phyloP scores from a whole-genome alignment of 169 alveolate genomes.

The Cryptosporidium parvum region DNA sequence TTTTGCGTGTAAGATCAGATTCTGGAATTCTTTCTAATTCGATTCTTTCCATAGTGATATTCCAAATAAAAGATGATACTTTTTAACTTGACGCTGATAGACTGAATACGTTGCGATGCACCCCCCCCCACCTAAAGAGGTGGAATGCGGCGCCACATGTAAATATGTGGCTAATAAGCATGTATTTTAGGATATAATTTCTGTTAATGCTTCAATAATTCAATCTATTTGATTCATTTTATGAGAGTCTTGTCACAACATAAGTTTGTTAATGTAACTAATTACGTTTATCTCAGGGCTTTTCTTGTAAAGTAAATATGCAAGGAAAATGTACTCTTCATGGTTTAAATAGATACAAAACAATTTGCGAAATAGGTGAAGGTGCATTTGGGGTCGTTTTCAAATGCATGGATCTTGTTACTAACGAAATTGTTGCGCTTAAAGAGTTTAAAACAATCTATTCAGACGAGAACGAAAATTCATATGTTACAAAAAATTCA shows the following conservation, averaged over 20 bases:
- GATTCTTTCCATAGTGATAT: constrained; percentile 22
- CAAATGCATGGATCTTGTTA: constrained; percentile 89
- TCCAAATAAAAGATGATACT: constrained; percentile 15
- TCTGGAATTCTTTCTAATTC: constrained; percentile 45
- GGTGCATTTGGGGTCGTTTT: constrained; percentile 97
- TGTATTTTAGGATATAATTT: constrained; percentile 41
- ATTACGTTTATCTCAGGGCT: not conserved
- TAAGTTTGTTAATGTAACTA: constrained; percentile 4
- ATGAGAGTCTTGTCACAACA: not conserved
- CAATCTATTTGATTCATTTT: constrained; percentile 10
- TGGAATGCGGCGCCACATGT: constrained; percentile 78
- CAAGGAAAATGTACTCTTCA: constrained; percentile 52
- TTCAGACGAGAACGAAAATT: constrained; percentile 16
- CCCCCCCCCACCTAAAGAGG: constrained; percentile 68
- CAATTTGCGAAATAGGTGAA: constrained; percentile 83
- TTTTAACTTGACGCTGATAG: constrained; percentile 58
- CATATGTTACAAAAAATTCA: not conserved
- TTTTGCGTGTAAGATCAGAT: constrained; percentile 61
- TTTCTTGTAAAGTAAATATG: constrained; percentile 5
- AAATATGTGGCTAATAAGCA: constrained; percentile 71
- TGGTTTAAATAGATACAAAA: constrained; percentile 82
- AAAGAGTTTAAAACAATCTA: constrained; percentile 88
- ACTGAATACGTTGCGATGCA: constrained; percentile 71
- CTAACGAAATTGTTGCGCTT: constrained; percentile 89
- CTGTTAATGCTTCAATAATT: constrained; percentile 1